phyloP scores from a whole-genome alignment of 352 stramenopile genomes.

The Vaucheria bursata region DNA sequence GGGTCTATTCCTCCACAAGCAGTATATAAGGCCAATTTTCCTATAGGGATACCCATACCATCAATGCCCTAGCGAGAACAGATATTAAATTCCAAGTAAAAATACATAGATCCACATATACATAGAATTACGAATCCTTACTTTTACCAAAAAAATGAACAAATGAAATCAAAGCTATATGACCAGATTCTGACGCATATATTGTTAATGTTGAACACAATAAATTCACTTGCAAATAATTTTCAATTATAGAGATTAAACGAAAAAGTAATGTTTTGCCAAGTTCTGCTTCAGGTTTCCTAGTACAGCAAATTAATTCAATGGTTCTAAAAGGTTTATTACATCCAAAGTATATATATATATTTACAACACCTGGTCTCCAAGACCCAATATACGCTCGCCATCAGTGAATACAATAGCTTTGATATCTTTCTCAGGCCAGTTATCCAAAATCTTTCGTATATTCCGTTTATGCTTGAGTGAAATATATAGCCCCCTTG shows the following conservation, averaged over 20 bases:
- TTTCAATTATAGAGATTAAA: no score
- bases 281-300: no score
- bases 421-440: conserved; percentile 64
- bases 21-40: conserved; percentile 85
- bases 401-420: conserved; percentile 89
- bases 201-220: neutral
- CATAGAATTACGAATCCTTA: no score
- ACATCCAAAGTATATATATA: no score
- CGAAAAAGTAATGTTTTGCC: no score
- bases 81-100: no score
- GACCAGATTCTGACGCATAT: no score
- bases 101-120: no score
- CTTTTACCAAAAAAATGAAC: no score
- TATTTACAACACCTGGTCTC: conserved; percentile 63
- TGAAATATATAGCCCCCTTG: conserved; percentile 71
- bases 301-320: no score
- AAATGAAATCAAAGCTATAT: no score
- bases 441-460: conserved; percentile 71
- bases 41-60: conserved; percentile 50
- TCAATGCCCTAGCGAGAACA: conserved; percentile 27
- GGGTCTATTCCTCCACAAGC: conserved; percentile 78
- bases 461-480: conserved; percentile 65
- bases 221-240: neutral
- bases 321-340: no score
- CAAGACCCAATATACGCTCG: conserved; percentile 82